Conservation (phyloP, 257 asterid species). For the Solanum sejunctum region DNA sequence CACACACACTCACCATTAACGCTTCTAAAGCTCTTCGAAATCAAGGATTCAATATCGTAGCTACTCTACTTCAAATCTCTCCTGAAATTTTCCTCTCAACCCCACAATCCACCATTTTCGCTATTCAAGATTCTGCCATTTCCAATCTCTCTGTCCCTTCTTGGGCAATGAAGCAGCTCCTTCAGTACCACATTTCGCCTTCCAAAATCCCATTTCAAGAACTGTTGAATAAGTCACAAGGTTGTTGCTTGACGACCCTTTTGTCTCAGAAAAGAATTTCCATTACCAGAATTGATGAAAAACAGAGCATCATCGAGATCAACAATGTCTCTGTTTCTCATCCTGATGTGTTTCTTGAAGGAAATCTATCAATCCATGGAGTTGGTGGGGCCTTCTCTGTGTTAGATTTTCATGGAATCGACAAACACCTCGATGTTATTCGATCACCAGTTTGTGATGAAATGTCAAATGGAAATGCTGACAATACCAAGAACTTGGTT, state of each 20-base stretch:
- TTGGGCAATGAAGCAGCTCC: slow-evolving; percentile 41
- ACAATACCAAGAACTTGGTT: background rate
- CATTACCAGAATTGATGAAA: slow-evolving; percentile 26
- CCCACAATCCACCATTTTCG: slow-evolving; percentile 48
- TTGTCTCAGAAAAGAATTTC: slow-evolving; percentile 5
- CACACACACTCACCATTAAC: slow-evolving; percentile 22
- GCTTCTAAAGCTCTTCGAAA: slow-evolving; percentile 54
- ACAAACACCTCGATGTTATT: slow-evolving; percentile 5
- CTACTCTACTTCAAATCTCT: slow-evolving; percentile 68
- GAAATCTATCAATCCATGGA: slow-evolving; percentile 50
- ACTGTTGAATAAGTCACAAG: slow-evolving; percentile 30
- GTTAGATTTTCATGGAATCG: background rate
- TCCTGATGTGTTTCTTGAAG: slow-evolving; percentile 55
- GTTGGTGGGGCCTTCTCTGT: slow-evolving; percentile 27
- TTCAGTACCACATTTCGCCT: slow-evolving; percentile 55
- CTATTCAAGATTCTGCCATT: slow-evolving; percentile 56
- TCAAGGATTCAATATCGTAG: slow-evolving; percentile 49
- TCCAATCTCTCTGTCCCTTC: slow-evolving; percentile 46
- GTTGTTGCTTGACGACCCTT: slow-evolving; percentile 42
- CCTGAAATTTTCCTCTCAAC: slow-evolving; percentile 61
- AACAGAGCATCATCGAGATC: slow-evolving; percentile 24
- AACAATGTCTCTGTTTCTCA: slow-evolving; percentile 47
- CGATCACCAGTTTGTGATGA: slow-evolving; percentile 16
- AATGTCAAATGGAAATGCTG: background rate
- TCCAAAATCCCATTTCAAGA: slow-evolving; percentile 23